A percentile compares a stretch with the other conserved stretches of the same genome.
Evolutionary conservation across 768 basidiomycete genomes (phyloP).

Genomic region (Scleroderma citrinum): DNA sequence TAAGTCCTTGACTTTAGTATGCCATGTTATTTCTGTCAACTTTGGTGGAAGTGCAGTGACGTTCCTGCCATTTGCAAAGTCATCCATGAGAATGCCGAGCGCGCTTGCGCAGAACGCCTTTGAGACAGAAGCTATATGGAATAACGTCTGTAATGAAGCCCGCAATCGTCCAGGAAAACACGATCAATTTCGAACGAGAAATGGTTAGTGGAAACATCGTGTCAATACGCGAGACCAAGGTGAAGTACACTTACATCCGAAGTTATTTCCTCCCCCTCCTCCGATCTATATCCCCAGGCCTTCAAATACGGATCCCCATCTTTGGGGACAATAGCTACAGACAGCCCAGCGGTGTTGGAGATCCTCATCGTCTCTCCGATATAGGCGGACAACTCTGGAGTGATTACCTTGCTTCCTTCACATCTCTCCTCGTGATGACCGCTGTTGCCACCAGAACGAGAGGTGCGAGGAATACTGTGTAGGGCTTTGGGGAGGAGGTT

Average conservation of each 20-base stretch:
- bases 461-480: background rate
- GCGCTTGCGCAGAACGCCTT: constrained; percentile 36
- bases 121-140: constrained; percentile 32
- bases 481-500: constrained; percentile 2
- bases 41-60: constrained; percentile 28
- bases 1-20: constrained; percentile 31
- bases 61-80: constrained; percentile 32
- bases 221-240: background rate
- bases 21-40: constrained; percentile 30
- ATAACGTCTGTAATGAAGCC: constrained; percentile 28
- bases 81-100: constrained; percentile 38
- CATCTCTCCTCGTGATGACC: background rate
- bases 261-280: constrained; percentile 28
- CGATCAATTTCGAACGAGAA: no score
- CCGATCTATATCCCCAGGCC: constrained; percentile 32
- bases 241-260: constrained; percentile 24
- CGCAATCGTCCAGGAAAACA: background rate
- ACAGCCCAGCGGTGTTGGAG: constrained; percentile 26
- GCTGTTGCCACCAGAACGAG: no score
- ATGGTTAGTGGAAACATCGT: background rate
- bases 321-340: constrained; percentile 22
- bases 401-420: constrained; percentile 7
- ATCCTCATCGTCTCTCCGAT: constrained; percentile 14
- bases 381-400: constrained; percentile 12
- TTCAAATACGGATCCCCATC: constrained; percentile 24